Evolutionary conservation across 129 eudicot genomes (phyloP), one percentile per base, ranked within the genome.

Genomic region (Gnaphalium uliginosum): DNA sequence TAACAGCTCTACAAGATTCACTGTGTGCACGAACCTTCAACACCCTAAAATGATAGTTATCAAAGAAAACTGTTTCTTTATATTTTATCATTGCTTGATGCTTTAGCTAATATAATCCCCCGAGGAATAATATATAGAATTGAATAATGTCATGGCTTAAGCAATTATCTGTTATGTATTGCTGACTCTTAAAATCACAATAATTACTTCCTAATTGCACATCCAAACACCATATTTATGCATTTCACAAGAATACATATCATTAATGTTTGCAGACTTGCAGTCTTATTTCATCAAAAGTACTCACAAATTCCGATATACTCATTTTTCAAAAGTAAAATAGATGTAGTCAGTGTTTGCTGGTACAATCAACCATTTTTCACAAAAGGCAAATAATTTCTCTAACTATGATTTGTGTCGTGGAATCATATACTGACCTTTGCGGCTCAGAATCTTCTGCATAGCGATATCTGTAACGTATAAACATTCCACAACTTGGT

Each of bases 1-100:
- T 89, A 71, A 85, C 83, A 18, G 98, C 87, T 85, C 98, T 88
- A 78, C 96, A 86, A 23, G 98, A 90, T 82, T 90, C 88, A 8
- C 76, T 77, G 71, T 93, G 98, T 3, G 97, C 96, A 70, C 83
- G 79, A 73, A 93, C 96, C 84, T 88, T 85, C 83, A 88, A 86
- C 54, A 87, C 70, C 91, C 98, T 93, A 73, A 58, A 58, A 69
- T 66, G 35, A 71, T 41, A 37, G n/a, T 66, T 66, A 10, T 41
- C n/a, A 81, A 13, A 41, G 25, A 1, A 72, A 76, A 21, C 71
- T n/a, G n/a, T n/a, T n/a, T n/a, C n/a, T n/a, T n/a, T n/a, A n/a
- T n/a, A n/a, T n/a, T n/a, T n/a, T n/a, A n/a, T n/a, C n/a, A n/a
- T n/a, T n/a, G n/a, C n/a, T n/a, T n/a, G n/a, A n/a, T n/a, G n/a